These are phyloP conservation scores for Termitomyces sp. DNA, from an alignment of 768 basidiomycete genomes.

Conservation along the genomic window DNA sequence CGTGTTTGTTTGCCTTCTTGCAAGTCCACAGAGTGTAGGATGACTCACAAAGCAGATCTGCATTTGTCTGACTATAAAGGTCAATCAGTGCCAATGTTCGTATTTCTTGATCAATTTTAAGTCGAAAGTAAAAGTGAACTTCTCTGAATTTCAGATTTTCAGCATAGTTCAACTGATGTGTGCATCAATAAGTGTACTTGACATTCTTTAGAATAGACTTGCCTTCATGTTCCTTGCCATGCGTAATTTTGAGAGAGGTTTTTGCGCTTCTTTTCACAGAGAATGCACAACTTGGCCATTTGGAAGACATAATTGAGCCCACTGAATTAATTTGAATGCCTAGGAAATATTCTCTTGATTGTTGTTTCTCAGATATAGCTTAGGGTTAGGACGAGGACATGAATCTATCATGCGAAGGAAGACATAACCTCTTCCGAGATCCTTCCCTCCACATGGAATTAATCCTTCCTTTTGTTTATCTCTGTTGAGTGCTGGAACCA, in stretches of 20 bases:
- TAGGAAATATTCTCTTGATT: neutral
- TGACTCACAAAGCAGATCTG: neutral
- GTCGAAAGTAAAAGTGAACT: neutral
- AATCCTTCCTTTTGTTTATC: neutral
- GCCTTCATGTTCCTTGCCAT: neutral
- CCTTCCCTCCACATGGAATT: neutral
- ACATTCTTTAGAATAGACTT: neutral
- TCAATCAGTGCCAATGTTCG: neutral
- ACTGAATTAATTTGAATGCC: constrained; percentile 3
- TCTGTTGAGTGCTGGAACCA: constrained; percentile 10
- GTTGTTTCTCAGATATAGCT: too few species aligned
- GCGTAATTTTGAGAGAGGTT: neutral
- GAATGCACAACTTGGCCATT: constrained; percentile 23
- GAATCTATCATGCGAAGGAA: neutral
- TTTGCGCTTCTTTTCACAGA: constrained; percentile 13
- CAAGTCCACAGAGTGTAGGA: neutral
- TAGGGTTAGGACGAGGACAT: too few species aligned
- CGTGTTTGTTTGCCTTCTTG: neutral
- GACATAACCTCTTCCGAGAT: neutral
- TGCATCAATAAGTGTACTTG: neutral
- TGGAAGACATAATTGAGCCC: constrained; percentile 21
- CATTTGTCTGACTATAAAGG: neutral
- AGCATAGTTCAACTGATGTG: neutral
- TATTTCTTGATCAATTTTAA: too few species aligned
- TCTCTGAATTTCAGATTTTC: neutral